Evolutionary conservation across 257 asterid genomes (phyloP).

Genomic region (Avicennia marina): DNA sequence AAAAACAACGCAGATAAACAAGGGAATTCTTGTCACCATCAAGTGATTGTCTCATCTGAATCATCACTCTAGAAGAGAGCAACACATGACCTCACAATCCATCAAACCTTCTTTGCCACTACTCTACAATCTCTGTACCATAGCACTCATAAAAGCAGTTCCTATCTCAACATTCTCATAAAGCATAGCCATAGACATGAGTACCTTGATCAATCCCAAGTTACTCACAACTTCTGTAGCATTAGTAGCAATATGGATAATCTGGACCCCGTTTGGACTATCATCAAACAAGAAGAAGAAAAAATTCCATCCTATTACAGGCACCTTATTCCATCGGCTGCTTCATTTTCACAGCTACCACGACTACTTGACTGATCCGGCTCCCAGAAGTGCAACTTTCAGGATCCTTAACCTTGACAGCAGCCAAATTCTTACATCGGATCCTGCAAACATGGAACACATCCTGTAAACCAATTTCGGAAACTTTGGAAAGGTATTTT

Average conservation of each 20-base stretch:
- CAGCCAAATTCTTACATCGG: slow-evolving; percentile 47
- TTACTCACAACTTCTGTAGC: slow-evolving; percentile 25
- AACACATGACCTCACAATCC: too few species aligned
- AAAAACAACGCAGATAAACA: too few species aligned
- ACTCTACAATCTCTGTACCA: too few species aligned
- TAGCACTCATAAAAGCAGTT: not conserved
- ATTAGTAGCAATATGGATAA: slow-evolving; percentile 8
- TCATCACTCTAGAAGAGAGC: too few species aligned
- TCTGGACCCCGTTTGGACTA: slow-evolving; percentile 4
- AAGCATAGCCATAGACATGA: not conserved
- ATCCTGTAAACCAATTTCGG: slow-evolving; percentile 56
- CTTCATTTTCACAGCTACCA: slow-evolving; percentile 31
- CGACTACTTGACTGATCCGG: slow-evolving; percentile 40
- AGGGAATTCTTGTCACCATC: too few species aligned
- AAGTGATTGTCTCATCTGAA: too few species aligned
- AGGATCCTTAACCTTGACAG: slow-evolving; percentile 36
- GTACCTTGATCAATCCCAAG: not conserved
- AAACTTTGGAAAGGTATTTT: slow-evolving; percentile 60
- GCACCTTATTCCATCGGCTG: slow-evolving; percentile 43
- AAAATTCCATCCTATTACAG: slow-evolving; percentile 42
- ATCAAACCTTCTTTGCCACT: too few species aligned
- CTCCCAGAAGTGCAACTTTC: slow-evolving; percentile 41
- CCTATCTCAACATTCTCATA: not conserved
- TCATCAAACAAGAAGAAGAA: slow-evolving; percentile 21
- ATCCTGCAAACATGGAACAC: slow-evolving; percentile 57